These are phyloP conservation scores for Davidsoniella eucalypti DNA, from an alignment of 2,329 filamentous ascomycete genomes.

Conservation along the genomic window DNA sequence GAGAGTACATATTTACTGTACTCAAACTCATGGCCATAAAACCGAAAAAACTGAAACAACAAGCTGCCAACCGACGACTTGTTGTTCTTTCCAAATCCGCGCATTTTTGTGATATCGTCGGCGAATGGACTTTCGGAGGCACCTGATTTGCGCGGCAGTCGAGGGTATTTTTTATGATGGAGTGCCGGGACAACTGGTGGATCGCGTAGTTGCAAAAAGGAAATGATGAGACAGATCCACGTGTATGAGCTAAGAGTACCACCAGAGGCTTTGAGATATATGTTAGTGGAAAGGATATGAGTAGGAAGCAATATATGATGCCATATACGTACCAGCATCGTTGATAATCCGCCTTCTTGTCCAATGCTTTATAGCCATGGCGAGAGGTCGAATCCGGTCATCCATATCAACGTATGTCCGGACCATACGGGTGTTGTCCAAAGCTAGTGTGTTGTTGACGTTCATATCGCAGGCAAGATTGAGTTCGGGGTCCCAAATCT, in stretches of 20 bases:
- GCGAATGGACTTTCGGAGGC: conserved; percentile 64
- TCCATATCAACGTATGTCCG: conserved; percentile 92
- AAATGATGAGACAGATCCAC: conserved; percentile 97
- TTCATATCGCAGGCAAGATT: conserved; percentile 92
- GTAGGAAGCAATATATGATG: not conserved
- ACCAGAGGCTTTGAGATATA: conserved; percentile 50
- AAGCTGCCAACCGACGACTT: conserved; percentile 68
- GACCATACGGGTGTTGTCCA: conserved; percentile 97
- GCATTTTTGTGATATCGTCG: conserved; percentile 62
- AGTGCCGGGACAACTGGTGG: conserved; percentile 74
- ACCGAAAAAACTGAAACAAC: conserved; percentile 90
- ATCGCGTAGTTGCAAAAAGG: conserved; percentile 76
- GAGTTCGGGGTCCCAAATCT: conserved; percentile 93
- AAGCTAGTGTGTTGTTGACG: conserved; percentile 86
- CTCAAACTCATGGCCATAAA: conserved; percentile 85
- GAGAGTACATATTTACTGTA: conserved; percentile 76
- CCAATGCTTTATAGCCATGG: conserved; percentile 98
- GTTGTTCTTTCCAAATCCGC: conserved; percentile 61
- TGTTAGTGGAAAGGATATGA: not conserved
- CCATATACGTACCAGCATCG: conserved; percentile 61
- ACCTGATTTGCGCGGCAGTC: conserved; percentile 34
- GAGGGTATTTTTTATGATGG: conserved; percentile 54
- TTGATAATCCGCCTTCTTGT: conserved; percentile 84
- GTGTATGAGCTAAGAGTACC: conserved; percentile 95
- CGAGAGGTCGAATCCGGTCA: conserved; percentile 72